Evolutionary conservation across 2,329 filamentous ascomycete species (phyloP).

Genomic region (Elsinoe ampelina): DNA sequence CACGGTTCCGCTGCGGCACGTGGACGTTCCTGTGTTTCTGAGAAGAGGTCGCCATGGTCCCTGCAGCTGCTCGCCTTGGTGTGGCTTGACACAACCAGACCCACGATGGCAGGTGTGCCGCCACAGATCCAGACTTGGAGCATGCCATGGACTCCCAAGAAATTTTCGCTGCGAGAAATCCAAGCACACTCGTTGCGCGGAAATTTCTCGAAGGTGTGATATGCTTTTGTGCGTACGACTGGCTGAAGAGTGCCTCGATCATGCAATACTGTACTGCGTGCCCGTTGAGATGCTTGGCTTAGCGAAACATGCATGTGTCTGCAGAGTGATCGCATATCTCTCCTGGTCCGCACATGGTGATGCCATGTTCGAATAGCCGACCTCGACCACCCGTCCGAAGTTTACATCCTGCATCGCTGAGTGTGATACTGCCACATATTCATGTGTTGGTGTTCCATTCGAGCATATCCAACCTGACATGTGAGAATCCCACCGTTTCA

Average conservation of each 20-base stretch:
- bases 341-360: too few relatives aligned
- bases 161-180: too few relatives aligned
- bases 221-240: too few relatives aligned
- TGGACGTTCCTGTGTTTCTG: neutral
- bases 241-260: neutral
- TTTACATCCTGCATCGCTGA: neutral
- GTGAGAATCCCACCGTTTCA: neutral
- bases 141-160: neutral
- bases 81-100: conserved; percentile 1
- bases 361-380: neutral
- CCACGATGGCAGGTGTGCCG: neutral
- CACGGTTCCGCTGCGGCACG: neutral
- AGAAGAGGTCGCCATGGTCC: neutral
- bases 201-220: too few relatives aligned
- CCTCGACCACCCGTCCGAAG: neutral
- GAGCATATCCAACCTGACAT: neutral
- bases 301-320: neutral
- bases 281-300: neutral
- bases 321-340: too few relatives aligned
- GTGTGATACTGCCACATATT: neutral
- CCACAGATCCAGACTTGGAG: neutral
- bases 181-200: too few relatives aligned
- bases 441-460: neutral
- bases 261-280: neutral
- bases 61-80: neutral